Percentiles rank a stretch among this genome's conserved stretches.
Conservation (phyloP, 805 yeast species). For the Teunomyces pallodes region DNA sequence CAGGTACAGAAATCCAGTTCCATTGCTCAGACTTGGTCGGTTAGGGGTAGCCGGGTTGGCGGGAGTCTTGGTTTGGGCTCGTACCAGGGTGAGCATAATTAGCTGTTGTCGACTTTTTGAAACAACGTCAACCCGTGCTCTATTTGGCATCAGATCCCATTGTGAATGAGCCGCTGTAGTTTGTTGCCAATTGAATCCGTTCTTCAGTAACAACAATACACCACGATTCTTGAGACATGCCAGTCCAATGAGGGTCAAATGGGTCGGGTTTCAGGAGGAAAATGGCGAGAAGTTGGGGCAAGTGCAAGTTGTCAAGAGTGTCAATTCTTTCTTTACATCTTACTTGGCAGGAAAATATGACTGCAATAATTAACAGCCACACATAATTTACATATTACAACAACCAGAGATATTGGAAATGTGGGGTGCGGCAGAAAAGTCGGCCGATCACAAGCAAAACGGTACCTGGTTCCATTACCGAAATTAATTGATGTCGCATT, state of each 20-base stretch:
- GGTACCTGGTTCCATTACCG: neutral
- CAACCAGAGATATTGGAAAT: neutral
- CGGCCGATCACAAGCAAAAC: neutral
- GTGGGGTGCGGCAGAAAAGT: neutral
- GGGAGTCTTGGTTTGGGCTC: neutral
- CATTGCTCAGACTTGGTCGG: neutral
- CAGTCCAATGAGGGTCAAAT: neutral
- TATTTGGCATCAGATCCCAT: neutral
- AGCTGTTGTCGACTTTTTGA: neutral
- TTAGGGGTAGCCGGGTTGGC: neutral
- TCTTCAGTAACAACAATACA: neutral
- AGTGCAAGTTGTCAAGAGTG: neutral
- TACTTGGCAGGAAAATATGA: neutral
- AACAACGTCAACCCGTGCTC: neutral
- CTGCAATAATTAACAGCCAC: too few species aligned
- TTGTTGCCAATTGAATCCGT: neutral
- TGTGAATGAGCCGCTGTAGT: neutral
- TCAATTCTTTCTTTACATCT: neutral
- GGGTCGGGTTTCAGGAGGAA: neutral
- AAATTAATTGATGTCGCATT: neutral
- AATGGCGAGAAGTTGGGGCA: neutral
- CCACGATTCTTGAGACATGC: neutral
- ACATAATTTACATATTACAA: too few species aligned
- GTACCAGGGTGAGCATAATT: neutral
- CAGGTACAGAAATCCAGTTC: neutral